Base-by-base conservation (phyloP, 371 early-diverging fungal species). In the Rhizoclosmatium hyalinum region DNA sequence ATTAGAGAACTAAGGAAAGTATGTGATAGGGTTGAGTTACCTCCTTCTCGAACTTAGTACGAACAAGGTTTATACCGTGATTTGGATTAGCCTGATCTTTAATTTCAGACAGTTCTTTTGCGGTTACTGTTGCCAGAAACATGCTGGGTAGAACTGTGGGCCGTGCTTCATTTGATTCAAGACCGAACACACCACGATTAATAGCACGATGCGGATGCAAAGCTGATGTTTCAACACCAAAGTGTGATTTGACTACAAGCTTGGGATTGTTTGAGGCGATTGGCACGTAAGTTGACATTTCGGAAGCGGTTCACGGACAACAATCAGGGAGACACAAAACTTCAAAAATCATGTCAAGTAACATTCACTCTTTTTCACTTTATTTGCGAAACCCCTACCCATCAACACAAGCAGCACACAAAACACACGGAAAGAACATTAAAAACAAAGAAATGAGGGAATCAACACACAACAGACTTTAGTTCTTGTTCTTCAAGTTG, bases 401-500 rank as follows among this genome's bases (percentile, higher is more conserved):
- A 12, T 53, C n/a, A 10, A 53, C 10, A 10, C 53, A 10, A 10
- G 32, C 58, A 58, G 32, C 44, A 12, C 24, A 47, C 42, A 14
- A 50, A 43, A 10, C 8, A 63, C 32, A 43, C 8, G 12, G 12
- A 43, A 50, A 65, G 19, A 19, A 44, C 12, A 17, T 19, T 6
- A 50, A 65, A 65, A 46, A 32, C 45, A 65, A 65, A 44, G 46
- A 65, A 43, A 24, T 17, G 24, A 14, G 46, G 46, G 24, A 55
- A 58, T 42, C 14, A 3, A 55, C 32, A 21, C 2, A 8, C 10
- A 8, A 58, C 55, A 58, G 10, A n/a, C 2, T 57, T 69, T 54
- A 74, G 47, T 24, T 21, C 75, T 74, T 74, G 75, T 65, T 77
- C 77, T 80, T 82, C 67, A 79, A 63, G 71, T 72, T 77, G n/a